These are phyloP conservation scores for Hygrocybe punicea DNA, from an alignment of 768 basidiomycete genomes.

Conservation along the genomic window DNA sequence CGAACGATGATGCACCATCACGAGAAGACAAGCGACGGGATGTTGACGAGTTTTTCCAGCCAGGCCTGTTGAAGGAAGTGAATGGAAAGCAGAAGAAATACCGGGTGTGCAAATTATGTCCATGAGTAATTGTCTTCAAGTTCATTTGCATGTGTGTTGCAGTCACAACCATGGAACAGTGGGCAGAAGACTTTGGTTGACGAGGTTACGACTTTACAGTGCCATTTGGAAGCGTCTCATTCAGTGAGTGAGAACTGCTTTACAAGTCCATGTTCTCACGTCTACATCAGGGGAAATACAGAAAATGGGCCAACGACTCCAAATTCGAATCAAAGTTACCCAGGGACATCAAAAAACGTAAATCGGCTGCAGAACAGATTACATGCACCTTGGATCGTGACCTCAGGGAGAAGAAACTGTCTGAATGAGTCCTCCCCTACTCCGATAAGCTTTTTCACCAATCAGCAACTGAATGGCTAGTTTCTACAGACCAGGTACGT, in stretches of 20 bases:
- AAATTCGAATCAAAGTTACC: conserved; percentile 32
- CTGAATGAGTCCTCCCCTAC: conserved; percentile 26
- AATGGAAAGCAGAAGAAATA: background rate
- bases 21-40: conserved; percentile 5
- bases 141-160: background rate
- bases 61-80: background rate
- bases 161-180: background rate
- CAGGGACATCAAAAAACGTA: conserved; percentile 17
- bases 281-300: conserved; percentile 17
- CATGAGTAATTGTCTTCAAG: background rate
- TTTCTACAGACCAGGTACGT: conserved; percentile 39
- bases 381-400: conserved; percentile 27
- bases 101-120: conserved; percentile 4
- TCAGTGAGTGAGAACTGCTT: conserved; percentile 6
- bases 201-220: conserved; percentile 11
- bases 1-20: background rate
- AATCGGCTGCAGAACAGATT: conserved; percentile 8
- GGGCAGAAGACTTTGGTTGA: conserved; percentile 6
- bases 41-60: conserved; percentile 6
- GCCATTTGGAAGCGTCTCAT: conserved; percentile 14
- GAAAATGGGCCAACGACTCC: conserved; percentile 25
- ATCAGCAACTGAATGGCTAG: conserved; percentile 37
- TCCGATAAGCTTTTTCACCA: conserved; percentile 25
- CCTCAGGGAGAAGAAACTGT: conserved; percentile 15
- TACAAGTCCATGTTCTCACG: background rate